Base-by-base conservation (phyloP, 2,329 filamentous ascomycete genomes). In the Chalaropsis ovoidea region DNA sequence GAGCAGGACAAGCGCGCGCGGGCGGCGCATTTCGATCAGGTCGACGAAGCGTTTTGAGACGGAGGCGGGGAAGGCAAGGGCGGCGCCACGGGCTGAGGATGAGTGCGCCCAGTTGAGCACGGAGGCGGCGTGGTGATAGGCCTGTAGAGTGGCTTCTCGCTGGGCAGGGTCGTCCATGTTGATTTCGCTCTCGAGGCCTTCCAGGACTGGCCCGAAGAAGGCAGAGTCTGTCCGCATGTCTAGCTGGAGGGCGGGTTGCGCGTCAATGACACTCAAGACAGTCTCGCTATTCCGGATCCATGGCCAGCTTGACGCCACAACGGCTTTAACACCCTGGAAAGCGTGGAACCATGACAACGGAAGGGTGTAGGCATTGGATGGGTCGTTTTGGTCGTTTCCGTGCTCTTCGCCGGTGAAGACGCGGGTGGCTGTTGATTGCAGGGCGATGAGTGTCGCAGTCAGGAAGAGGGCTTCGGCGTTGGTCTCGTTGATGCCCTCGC, bases 41-140 rank as follows among this genome's bases (percentile, higher is more conserved):
- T 84, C 83, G 69, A 84, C 80, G 71, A 80, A 87, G 22, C 78
- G 82, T 66, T 79, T 82, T 13, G 79, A 85, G 5, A 88, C 83
- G 1, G 83, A 85, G 17, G 84, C 84, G 1, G 86, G 84, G 73
- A 87, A 84, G 65, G 84, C 77, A 3, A 87, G 78, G 1, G 83
- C 79, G 1, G 83, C 82, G 8, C 80, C 80, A 43, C 81, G 80
- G 68, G 82, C 78, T 2, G 82, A 82, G 65, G 82, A 83, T 70
- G 80, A 80, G 70, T 86, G 83, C 1, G 83, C 82, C 84, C 84
- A 87, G 70, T 86, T 86, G 7, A 87, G 76, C 7, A 85, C 83
- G 19, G 83, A 82, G n/a, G 86, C 81, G 17, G 84, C 82, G 70
- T 87, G 84, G 19, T 81, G 79, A 70, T 86, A 87, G 10, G 81